Base-by-base conservation (phyloP, 2,329 filamentous ascomycete genomes). In the Albifimbria verrucaria region DNA sequence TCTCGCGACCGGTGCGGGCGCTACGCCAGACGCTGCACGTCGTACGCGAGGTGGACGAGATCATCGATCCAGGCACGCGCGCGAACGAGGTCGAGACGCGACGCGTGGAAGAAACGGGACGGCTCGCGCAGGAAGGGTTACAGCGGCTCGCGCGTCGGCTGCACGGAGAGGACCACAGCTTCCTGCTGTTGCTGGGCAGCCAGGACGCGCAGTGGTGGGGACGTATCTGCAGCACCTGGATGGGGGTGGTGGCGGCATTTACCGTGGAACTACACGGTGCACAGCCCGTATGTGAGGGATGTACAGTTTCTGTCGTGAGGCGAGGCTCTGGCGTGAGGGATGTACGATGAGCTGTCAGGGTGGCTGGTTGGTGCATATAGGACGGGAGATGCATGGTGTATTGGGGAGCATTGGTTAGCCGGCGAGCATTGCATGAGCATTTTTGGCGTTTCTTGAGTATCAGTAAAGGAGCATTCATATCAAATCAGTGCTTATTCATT, bases 241-340 rank as follows among this genome's bases (percentile, higher is more conserved):
- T n/a, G 63, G 62, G 12, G 58, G 51, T 65, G 64, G 63, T 66
- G 64, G 63, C 49, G 63, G 46, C 55, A 62, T 32, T 59, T 63
- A 57, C 58, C 61, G 5, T 66, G 64, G 64, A 56, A 57, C 7
- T 58, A 60, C 26, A 59, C 57, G 17, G 55, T 59, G 51, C 60
- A 59, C 32, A 54, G 51, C 20, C 55, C 58, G 51, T 52, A 53
- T 49, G 46, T 39, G 18, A 12, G 32, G 15, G 53, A 51, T 9
- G 42, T 50, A 21, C 39, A 25, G 39, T 22, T 52, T 12, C 42
- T 24, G 15, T 43, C 23, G 32, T 39, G 32, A 39, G 12, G 5
- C 32, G n/a, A n/a, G n/a, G n/a, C n/a, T n/a, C n/a, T n/a, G n/a
- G n/a, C n/a, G n/a, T n/a, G n/a, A n/a, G n/a, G n/a, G n/a, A n/a